Percentiles rank a stretch among this genome's conserved stretches.
Evolutionary conservation across 202 grass and related monocot species (phyloP).

Genomic region (Digitaria exilis): DNA sequence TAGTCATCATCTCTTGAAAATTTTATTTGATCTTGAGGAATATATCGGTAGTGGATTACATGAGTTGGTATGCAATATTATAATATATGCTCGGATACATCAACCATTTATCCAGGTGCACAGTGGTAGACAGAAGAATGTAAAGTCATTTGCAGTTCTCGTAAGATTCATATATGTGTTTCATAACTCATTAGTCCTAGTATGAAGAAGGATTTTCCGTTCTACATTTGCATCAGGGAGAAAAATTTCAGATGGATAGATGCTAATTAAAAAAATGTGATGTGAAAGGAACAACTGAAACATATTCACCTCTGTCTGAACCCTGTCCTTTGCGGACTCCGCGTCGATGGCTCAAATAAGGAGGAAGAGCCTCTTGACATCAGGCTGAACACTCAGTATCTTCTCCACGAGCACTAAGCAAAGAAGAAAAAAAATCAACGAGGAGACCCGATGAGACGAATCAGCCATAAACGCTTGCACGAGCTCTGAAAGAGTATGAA

Average conservation of each 20-base stretch:
- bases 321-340: slow-evolving; percentile 44
- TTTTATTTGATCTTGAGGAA: too few relatives aligned
- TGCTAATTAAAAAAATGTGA: not conserved
- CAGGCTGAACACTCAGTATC: slow-evolving; percentile 60
- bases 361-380: slow-evolving; percentile 55
- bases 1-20: too few relatives aligned
- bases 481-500: not conserved
- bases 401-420: slow-evolving; percentile 65
- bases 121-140: not conserved
- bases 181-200: not conserved
- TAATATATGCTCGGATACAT: too few relatives aligned
- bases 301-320: slow-evolving; percentile 45
- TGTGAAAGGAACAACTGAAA: not conserved
- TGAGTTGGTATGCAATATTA: too few relatives aligned
- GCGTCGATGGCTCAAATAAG: slow-evolving; percentile 33
- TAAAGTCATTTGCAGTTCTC: not conserved
- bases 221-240: not conserved
- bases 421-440: not conserved
- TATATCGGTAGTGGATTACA: too few relatives aligned
- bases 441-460: not conserved
- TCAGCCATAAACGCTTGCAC: not conserved
- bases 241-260: not conserved
- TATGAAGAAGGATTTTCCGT: not conserved
- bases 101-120: not conserved
- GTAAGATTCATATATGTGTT: not conserved